Evolutionary conservation across 169 alveolate species (phyloP).

Genomic region (Cryptosporidium canis): DNA sequence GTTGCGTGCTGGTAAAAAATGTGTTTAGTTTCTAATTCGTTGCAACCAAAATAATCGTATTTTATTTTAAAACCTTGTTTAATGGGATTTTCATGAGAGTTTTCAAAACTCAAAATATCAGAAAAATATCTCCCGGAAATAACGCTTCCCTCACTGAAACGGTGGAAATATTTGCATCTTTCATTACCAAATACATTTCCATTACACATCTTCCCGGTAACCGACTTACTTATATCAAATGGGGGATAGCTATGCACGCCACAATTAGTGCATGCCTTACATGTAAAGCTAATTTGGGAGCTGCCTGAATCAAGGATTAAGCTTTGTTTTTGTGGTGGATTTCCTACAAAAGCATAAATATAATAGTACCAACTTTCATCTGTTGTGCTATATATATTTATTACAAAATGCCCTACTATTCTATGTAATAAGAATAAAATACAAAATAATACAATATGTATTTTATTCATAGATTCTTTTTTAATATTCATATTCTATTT

Average conservation of each 20-base stretch:
- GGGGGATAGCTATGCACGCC: slow-evolving; percentile 77
- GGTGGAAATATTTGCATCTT: slow-evolving; percentile 75
- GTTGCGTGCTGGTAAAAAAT: slow-evolving; percentile 74
- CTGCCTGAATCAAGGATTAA: slow-evolving; percentile 79
- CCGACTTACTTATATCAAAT: slow-evolving; percentile 64
- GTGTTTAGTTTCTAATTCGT: slow-evolving; percentile 75
- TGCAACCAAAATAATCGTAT: slow-evolving; percentile 74
- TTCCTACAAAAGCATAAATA: slow-evolving; percentile 21
- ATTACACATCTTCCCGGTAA: slow-evolving; percentile 64
- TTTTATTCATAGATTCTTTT: neutral
- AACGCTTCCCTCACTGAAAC: slow-evolving; percentile 77
- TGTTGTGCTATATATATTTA: neutral
- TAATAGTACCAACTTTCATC: slow-evolving; percentile 33
- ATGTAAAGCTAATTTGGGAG: slow-evolving; percentile 78
- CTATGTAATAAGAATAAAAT: neutral
- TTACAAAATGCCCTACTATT: neutral
- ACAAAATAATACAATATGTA: neutral
- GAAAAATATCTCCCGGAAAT: slow-evolving; percentile 75
- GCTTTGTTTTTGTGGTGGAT: slow-evolving; percentile 76
- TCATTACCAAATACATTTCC: neutral
- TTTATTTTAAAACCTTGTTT: neutral
- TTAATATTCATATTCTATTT: neutral
- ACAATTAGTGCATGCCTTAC: slow-evolving; percentile 75
- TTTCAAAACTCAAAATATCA: slow-evolving; percentile 71
- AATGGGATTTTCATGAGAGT: neutral